These are phyloP conservation scores for Tetradesmus obliquus DNA, from an alignment of 139 green algal species.

Conservation along the genomic window DNA sequence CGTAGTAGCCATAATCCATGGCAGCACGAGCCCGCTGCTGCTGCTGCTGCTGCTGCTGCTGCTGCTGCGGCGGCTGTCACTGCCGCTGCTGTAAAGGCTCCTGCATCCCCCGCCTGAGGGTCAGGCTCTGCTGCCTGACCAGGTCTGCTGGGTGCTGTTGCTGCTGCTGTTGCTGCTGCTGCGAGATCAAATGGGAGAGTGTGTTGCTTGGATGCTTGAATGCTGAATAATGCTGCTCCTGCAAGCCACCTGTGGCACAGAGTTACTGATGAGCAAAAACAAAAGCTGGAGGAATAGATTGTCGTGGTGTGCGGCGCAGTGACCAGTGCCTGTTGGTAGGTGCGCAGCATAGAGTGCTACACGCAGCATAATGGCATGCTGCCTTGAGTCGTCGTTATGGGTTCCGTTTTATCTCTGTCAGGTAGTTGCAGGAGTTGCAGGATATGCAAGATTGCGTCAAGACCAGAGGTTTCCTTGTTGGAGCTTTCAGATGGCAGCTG, in stretches of 20 bases:
- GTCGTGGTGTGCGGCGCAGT: no score
- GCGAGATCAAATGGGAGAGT: neutral
- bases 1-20: slow-evolving; percentile 18
- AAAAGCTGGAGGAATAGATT: no score
- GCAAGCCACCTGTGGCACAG: neutral
- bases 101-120: neutral
- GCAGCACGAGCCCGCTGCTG: neutral
- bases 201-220: neutral
- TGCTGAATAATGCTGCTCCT: neutral
- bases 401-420: no score
- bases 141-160: neutral
- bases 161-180: neutral
- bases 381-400: no score
- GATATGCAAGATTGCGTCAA: no score
- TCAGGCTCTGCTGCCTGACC: neutral
- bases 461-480: no score
- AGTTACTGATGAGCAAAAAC: no score
- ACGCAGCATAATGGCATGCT: no score
- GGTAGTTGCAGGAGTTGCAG: no score
- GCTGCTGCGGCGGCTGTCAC: neutral
- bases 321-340: no score
- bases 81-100: neutral
- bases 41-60: neutral
- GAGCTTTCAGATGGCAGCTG: no score
- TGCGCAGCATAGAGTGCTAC: no score